Base-by-base conservation (phyloP, 805 yeast species). In the Myxozyma geophila region DNA sequence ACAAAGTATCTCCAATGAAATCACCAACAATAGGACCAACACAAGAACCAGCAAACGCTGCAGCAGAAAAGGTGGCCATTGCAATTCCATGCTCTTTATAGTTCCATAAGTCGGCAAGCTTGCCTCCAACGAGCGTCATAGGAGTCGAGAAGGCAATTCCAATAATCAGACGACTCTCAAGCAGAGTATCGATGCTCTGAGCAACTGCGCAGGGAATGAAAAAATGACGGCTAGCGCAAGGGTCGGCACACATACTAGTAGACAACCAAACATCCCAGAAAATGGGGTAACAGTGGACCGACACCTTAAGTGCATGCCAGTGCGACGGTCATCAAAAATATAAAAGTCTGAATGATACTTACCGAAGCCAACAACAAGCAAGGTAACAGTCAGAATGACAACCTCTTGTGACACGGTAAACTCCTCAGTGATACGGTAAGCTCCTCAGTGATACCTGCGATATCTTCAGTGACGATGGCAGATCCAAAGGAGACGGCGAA, bases 91-190 rank as follows among this genome's bases (percentile, higher is more conserved):
- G 83, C 48, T 85, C 82, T 59, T 79, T 75, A 62, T 85, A 84
- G 19, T 78, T 77, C 78, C 85, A 89, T 60, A 89, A 79, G 74
- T 89, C 96, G 12, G 90, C 85, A 51, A 89, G 78, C 0, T 88
- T 81, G 21, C 95, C 96, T 40, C 92, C 92, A 8, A 91, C 90
- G 39, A 88, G 87, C 64, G 87, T 84, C 68, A 89, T 77, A 47
- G 91, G 88, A 1, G 89, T 87, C 57, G 90, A 86, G 3, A 92
- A 92, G 69, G 87, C 87, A 50, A 89, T 80, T 0, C 93, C 95
- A 12, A 86, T 84, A 64, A 87, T 75, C 68, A 87, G 84, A 67
- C 95, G 82, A 55, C 87, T 84, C 48, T 87, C 83, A 62, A 87
- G 74, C 62, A 89, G 77, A 43, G 88, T 89, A 7, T 85, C 86